Evolutionary conservation across 805 yeast species (phyloP), one percentile per base, ranked within the genome.

Genomic region (Kazachstania martiniae): DNA sequence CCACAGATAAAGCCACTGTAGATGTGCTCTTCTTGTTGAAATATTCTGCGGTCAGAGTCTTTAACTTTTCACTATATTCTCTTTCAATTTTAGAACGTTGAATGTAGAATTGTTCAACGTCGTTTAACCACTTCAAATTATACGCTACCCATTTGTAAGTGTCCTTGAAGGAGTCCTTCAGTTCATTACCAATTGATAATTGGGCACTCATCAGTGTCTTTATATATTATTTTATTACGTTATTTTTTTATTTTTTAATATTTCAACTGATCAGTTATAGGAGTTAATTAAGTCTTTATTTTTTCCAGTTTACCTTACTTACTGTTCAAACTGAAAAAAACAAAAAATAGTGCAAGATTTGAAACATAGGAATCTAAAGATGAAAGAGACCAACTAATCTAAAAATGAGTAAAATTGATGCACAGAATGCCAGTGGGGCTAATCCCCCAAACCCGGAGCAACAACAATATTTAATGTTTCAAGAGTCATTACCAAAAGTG

Each of bases 21-120:
- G 66, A 57, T 41, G 74, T 73, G 29, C 94, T 79, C 52, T 87
- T 86, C 55, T 74, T 79, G 37, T 75, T 77, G 44, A 84, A 75
- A 40, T 75, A 81, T 38, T 76, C 83, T 32, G 74, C 59, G 27
- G 84, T 67, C 37, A 91, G 58, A 8, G 68, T 68, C 33, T 70
- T 65, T 35, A 91, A 62, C 42, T 74, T 80, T 12, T 65, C 60
- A 8, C 94, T 67, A 47, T 89, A 86, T 44, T 89, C 97, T 43
- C 69, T 73, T 57, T 91, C 98, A 33, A 91, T 68, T 12, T 63
- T 54, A 2, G 95, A 77, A 23, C 97, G 64, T 56, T 86, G 95
- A 23, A 73, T 69, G 58, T 87, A 91, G 53, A 89, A 91, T 27
- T 67, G 68, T 48, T 83, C 93, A 8, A 91, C 61, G 43, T 89